Base-by-base conservation (phyloP, 2,329 filamentous ascomycete species). In the Ophiocordyceps unilateralis region DNA sequence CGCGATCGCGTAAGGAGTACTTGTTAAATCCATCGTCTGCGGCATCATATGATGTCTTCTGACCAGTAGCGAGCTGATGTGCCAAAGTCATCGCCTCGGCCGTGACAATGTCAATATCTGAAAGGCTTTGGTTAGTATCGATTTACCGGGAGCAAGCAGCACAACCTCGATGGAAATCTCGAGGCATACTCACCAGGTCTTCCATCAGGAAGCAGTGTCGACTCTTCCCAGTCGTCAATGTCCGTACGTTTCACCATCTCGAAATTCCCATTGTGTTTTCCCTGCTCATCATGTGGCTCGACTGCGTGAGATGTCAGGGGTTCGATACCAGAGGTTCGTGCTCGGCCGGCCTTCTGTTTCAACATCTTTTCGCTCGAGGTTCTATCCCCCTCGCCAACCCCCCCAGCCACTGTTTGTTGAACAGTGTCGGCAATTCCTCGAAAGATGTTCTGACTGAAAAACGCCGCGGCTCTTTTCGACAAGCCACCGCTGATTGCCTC, bases 11-110 rank as follows among this genome's bases (percentile, higher is more conserved):
- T 67, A 94, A 88, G 3, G 87, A 76, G 58, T 82, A 84, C 60
- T 86, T 91, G 68, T 94, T 95, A 72, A 91, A 98, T 36, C 79
- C 81, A 47, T 96, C 89, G 55, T 98, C 93, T 39, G 89, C 67
- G 5, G 94, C 67, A 51, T 95, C 85, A 44, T 81, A 63, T 39
- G 76, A 81, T 1, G 80, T 83, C 60, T 81, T 88, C 57, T 89
- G 74, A 39, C 89, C 89, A 0, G 82, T 86, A 4, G 88, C 91
- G 46, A 98, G 79, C 56, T 86, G 76, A 50, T 96, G 91, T 1
- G 91, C 93, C 15, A 98, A 72, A 1, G 89, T 93, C 91, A 98
- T 98, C 49, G 93, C 91, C 68, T 98, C 91, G 5, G 87, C 91
- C n/a, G 91, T 98, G 56, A 96, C 93, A 55, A 98, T 96, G 59